Conservation (phyloP, 805 yeast species). For the Candida endomychidarum region DNA sequence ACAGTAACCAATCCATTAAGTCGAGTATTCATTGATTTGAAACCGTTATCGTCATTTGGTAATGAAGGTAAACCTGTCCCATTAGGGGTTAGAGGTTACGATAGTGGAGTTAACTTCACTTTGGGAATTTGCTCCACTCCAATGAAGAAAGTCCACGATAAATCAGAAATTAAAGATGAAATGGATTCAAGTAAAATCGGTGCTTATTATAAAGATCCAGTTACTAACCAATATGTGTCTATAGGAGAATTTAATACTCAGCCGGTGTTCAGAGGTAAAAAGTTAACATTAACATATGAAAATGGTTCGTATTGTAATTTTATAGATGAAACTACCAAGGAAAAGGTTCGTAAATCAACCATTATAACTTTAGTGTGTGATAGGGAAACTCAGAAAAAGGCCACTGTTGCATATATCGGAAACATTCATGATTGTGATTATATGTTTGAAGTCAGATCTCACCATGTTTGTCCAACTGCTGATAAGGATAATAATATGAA, state of each 20-base stretch:
- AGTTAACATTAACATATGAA: conserved; percentile 65
- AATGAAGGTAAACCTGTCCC: conserved; percentile 48
- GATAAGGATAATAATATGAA: conserved; percentile 63
- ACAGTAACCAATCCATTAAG: conserved; percentile 38
- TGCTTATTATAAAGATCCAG: conserved; percentile 41
- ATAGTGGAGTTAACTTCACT: conserved; percentile 67
- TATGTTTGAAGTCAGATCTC: conserved; percentile 79
- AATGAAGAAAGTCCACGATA: conserved; percentile 43
- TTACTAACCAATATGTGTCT: conserved; percentile 36
- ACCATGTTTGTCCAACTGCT: conserved; percentile 82
- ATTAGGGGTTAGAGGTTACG: conserved; percentile 73
- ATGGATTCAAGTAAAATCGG: conserved; percentile 42
- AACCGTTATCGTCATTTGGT: conserved; percentile 47
- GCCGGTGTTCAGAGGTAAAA: conserved; percentile 71
- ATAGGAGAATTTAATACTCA: conserved; percentile 58
- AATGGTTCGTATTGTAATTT: conserved; percentile 62
- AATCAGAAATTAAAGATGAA: conserved; percentile 39
- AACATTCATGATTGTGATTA: conserved; percentile 75
- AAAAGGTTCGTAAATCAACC: conserved; percentile 57
- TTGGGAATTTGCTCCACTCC: conserved; percentile 49
- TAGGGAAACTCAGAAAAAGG: conserved; percentile 64
- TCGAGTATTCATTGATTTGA: conserved; percentile 53
- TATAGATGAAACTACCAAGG: conserved; percentile 41
- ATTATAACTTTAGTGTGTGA: conserved; percentile 76
- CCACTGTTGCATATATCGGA: conserved; percentile 68